These are phyloP conservation scores for Protomyces lactucae-debilis DNA, from an alignment of 1,139 yeast species.

Conservation along the genomic window DNA sequence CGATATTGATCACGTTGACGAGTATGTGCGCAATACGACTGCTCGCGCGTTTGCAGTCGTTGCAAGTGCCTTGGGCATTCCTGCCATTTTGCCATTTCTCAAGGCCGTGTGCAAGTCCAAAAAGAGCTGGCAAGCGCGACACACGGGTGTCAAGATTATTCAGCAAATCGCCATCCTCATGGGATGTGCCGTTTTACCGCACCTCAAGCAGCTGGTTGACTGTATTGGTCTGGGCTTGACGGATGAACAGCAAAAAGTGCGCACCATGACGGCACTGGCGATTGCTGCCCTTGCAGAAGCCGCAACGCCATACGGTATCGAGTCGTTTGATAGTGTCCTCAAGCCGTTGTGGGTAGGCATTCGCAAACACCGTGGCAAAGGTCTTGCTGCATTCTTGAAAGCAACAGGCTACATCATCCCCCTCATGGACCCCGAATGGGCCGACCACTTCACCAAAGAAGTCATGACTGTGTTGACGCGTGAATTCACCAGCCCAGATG, in stretches of 20 bases:
- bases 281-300: slow-evolving; percentile 75
- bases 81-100: slow-evolving; percentile 67
- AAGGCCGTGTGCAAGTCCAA: slow-evolving; percentile 76
- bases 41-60: slow-evolving; percentile 81
- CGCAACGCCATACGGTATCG: slow-evolving; percentile 87
- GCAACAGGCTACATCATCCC: slow-evolving; percentile 81
- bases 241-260: slow-evolving; percentile 66
- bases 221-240: slow-evolving; percentile 57
- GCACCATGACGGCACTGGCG: slow-evolving; percentile 67
- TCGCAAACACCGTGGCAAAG: slow-evolving; percentile 68
- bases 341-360: slow-evolving; percentile 82
- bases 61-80: slow-evolving; percentile 73
- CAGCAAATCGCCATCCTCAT: slow-evolving; percentile 67
- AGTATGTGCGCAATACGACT: slow-evolving; percentile 70
- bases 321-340: slow-evolving; percentile 66
- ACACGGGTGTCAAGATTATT: slow-evolving; percentile 74
- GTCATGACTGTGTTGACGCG: slow-evolving; percentile 61
- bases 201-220: slow-evolving; percentile 58
- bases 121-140: slow-evolving; percentile 80
- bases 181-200: slow-evolving; percentile 76
- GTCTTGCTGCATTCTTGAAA: slow-evolving; percentile 68
- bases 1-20: slow-evolving; percentile 78
- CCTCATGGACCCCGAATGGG: slow-evolving; percentile 77
- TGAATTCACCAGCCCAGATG: slow-evolving; percentile 79
- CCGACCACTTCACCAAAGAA: slow-evolving; percentile 71